Conservation (phyloP, 371 early-diverging fungal species). For the Chytridiales sp. region DNA sequence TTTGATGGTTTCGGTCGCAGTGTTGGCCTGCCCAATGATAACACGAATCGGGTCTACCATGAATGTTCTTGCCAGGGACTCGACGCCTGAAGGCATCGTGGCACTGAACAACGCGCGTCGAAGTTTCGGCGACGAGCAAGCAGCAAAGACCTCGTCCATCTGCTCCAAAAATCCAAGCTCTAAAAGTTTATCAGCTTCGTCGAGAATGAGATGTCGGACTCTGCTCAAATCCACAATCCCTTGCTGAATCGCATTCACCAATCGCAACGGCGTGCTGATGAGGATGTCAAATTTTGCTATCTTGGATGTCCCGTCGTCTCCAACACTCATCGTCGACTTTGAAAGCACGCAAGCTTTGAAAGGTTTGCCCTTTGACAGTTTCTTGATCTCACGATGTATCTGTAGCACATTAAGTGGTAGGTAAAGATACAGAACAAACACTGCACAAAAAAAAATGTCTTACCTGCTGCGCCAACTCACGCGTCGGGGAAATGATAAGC, state of each 20-base stretch:
- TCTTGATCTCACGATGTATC: conserved; percentile 76
- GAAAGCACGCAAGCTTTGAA: conserved; percentile 78
- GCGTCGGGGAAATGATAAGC: conserved; percentile 93
- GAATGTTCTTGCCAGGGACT: conserved; percentile 81
- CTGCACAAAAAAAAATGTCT: conserved; percentile 6
- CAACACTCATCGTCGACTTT: conserved; percentile 63
- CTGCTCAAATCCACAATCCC: conserved; percentile 68
- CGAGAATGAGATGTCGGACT: conserved; percentile 57
- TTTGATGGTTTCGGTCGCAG: conserved; percentile 87
- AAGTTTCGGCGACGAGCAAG: conserved; percentile 71
- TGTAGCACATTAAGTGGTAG: conserved; percentile 21
- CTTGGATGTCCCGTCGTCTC: conserved; percentile 43
- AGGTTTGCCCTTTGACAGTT: conserved; percentile 64
- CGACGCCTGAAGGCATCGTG: conserved; percentile 89
- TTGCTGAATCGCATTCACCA: conserved; percentile 84
- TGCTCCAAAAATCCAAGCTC: conserved; percentile 63
- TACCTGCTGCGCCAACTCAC: conserved; percentile 96
- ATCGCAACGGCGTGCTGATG: conserved; percentile 85
- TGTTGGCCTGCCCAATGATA: conserved; percentile 87
- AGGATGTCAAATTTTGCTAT: conserved; percentile 66
- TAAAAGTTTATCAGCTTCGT: conserved; percentile 69
- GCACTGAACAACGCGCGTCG: conserved; percentile 93
- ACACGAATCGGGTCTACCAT: conserved; percentile 88
- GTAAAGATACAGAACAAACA: not conserved
- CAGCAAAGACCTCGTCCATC: conserved; percentile 58